Evolutionary conservation across 148 eudicot species (phyloP).

Genomic region (Diospyros lotus): DNA sequence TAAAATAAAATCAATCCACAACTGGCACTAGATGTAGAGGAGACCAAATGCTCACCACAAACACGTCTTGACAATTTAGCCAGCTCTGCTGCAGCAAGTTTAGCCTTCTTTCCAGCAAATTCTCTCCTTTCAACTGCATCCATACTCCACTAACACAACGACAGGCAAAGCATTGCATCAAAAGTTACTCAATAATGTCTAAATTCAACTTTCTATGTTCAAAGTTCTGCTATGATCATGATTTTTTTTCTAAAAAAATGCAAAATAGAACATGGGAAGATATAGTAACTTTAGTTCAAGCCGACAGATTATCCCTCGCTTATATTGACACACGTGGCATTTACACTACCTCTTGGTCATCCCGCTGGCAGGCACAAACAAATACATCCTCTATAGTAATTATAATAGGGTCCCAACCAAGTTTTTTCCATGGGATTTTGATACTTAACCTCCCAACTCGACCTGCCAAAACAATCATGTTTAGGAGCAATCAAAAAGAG

Average conservation of each 20-base stretch:
- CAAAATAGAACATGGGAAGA: constrained; percentile 4
- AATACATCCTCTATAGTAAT: constrained; percentile 79
- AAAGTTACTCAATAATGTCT: not conserved
- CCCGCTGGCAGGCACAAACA: constrained; percentile 74
- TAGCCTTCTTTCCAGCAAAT: constrained; percentile 87
- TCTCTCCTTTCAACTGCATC: constrained; percentile 86
- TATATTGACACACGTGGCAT: constrained; percentile 7
- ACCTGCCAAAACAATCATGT: constrained; percentile 40
- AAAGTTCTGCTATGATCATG: not conserved
- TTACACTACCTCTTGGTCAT: constrained; percentile 71
- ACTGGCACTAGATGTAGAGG: not conserved
- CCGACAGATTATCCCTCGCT: not conserved
- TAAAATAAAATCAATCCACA: constrained; percentile 1
- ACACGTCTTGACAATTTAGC: constrained; percentile 95
- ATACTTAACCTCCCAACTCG: constrained; percentile 91
- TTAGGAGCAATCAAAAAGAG: not conserved
- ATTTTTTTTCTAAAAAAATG: not conserved
- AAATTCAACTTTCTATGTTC: not conserved
- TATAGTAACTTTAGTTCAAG: not conserved
- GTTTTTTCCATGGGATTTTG: constrained; percentile 95
- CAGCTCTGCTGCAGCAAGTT: constrained; percentile 95
- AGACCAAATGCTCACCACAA: constrained; percentile 58
- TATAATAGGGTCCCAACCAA: constrained; percentile 96
- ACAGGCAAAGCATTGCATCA: constrained; percentile 2
- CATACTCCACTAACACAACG: constrained; percentile 57